Evolutionary conservation across 169 alveolate species (phyloP).

Genomic region (Perkinsus chesapeaki): DNA sequence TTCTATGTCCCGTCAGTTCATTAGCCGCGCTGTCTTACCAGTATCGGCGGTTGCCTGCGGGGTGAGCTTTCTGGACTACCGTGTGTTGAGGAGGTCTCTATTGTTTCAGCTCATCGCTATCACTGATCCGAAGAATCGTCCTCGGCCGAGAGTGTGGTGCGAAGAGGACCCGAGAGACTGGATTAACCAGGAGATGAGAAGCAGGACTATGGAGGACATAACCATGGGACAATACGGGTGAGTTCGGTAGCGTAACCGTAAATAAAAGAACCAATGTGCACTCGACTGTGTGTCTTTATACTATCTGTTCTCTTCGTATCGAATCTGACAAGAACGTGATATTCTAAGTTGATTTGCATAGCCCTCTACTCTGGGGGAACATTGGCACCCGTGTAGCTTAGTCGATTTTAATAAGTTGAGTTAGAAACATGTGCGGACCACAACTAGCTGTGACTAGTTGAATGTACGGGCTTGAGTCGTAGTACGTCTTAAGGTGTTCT

Average conservation of each 20-base stretch:
- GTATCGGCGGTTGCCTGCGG: neutral
- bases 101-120: neutral
- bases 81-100: neutral
- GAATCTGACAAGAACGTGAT: too few species aligned
- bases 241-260: neutral
- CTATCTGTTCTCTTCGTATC: too few species aligned
- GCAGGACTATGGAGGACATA: neutral
- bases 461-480: too few species aligned
- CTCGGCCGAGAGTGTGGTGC: neutral
- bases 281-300: too few species aligned
- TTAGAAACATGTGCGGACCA: too few species aligned
- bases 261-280: too few species aligned
- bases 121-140: neutral
- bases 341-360: too few species aligned
- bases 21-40: neutral
- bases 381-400: too few species aligned
- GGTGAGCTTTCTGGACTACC: neutral
- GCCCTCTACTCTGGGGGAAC: too few species aligned
- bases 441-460: too few species aligned
- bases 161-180: conserved; percentile 1
- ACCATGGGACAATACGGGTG: neutral
- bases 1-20: neutral
- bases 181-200: neutral
- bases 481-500: too few species aligned
- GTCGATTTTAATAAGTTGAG: too few species aligned